phyloP scores from a whole-genome alignment of 164 flowering plant genomes.

The Brasenia schreberi region DNA sequence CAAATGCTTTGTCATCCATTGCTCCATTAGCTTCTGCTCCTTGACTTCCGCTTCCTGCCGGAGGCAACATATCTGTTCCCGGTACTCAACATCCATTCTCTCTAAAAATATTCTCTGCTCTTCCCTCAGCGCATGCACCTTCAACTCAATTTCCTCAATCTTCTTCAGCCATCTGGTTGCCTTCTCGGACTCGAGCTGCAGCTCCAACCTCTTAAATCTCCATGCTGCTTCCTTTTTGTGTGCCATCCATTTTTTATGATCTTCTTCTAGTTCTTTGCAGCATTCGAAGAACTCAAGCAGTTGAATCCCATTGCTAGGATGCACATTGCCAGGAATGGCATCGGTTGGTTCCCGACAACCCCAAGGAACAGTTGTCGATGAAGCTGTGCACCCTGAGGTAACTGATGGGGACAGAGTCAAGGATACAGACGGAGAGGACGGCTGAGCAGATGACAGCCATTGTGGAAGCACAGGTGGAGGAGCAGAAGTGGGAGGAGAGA shows the following conservation, averaged over 20 bases:
- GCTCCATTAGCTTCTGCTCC: slow-evolving; percentile 74
- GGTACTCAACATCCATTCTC: slow-evolving; percentile 66
- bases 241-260: slow-evolving; percentile 61
- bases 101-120: slow-evolving; percentile 50
- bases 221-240: slow-evolving; percentile 92
- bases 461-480: slow-evolving; percentile 53
- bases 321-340: slow-evolving; percentile 16
- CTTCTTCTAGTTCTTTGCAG: slow-evolving; percentile 81
- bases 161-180: slow-evolving; percentile 56
- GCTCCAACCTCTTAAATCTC: slow-evolving; percentile 75
- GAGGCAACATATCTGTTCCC: slow-evolving; percentile 58
- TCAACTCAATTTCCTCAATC: slow-evolving; percentile 72
- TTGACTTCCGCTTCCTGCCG: slow-evolving; percentile 79
- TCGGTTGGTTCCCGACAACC: slow-evolving; percentile 29
- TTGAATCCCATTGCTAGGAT: slow-evolving; percentile 21
- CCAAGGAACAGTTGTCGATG: slow-evolving; percentile 42
- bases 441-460: slow-evolving; percentile 52
- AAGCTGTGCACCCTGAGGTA: slow-evolving; percentile 13
- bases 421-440: slow-evolving; percentile 72
- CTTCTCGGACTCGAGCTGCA: slow-evolving; percentile 89
- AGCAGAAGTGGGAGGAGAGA: slow-evolving; percentile 21
- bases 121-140: slow-evolving; percentile 60
- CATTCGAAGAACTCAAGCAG: slow-evolving; percentile 54
- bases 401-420: slow-evolving; percentile 59
- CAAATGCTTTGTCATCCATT: slow-evolving; percentile 58